Conservation (phyloP, 2,329 filamentous ascomycete species). For the Cordyceps farinosa region DNA sequence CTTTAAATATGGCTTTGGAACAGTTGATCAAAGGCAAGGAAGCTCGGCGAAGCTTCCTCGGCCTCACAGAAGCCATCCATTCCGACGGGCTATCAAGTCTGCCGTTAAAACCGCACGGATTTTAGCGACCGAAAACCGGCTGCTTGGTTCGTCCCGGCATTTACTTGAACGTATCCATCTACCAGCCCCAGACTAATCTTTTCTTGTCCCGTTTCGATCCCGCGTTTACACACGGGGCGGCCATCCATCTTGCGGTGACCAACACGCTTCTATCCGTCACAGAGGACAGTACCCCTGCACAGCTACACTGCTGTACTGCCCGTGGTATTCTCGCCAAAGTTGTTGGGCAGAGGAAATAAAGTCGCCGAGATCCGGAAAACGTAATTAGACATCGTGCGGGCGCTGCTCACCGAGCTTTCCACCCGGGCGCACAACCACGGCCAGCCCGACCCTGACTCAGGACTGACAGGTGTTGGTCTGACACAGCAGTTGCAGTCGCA, state of each 20-base stretch:
- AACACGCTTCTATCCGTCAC: constrained; percentile 31
- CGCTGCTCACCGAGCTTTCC: neutral
- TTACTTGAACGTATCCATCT: too few species aligned
- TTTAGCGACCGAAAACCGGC: constrained; percentile 32
- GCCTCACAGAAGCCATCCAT: constrained; percentile 34
- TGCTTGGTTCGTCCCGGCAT: constrained; percentile 30
- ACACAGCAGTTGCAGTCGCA: neutral
- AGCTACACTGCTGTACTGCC: constrained; percentile 22
- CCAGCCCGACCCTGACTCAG: neutral
- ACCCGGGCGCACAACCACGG: neutral
- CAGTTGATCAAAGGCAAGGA: constrained; percentile 17
- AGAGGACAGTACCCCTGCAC: constrained; percentile 22
- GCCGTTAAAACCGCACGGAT: constrained; percentile 39
- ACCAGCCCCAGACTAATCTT: constrained; percentile 28
- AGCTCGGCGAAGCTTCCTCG: constrained; percentile 30
- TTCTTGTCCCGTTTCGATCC: constrained; percentile 35
- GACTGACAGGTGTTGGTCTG: neutral
- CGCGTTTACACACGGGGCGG: constrained; percentile 35
- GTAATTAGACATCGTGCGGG: neutral
- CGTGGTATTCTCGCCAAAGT: constrained; percentile 32
- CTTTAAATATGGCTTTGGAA: constrained; percentile 26
- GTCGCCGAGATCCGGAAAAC: constrained; percentile 23
- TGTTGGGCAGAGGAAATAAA: constrained; percentile 33
- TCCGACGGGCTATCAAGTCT: constrained; percentile 38
- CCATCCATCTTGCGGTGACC: constrained; percentile 36